phyloP scores from a whole-genome alignment of 2,329 filamentous ascomycete genomes.

The Fusarium tjaetaba region DNA sequence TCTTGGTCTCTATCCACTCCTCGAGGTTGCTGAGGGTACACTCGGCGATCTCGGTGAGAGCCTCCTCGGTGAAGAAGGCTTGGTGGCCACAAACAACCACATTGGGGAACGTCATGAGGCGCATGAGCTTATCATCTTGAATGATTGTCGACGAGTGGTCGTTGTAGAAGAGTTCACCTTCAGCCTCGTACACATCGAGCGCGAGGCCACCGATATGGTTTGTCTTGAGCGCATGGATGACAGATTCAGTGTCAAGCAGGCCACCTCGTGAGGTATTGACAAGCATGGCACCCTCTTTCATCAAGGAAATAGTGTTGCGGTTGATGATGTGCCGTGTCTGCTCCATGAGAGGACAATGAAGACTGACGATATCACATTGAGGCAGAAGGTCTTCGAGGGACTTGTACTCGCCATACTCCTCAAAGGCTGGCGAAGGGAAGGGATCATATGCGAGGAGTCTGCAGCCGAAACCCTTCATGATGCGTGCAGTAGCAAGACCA shows the following conservation, averaged over 20 bases:
- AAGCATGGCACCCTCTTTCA: conserved; percentile 69
- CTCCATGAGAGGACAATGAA: conserved; percentile 73
- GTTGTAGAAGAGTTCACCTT: conserved; percentile 71
- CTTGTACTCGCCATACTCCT: conserved; percentile 60
- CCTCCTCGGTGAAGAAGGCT: conserved; percentile 75
- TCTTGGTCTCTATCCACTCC: conserved; percentile 51
- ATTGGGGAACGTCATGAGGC: conserved; percentile 74
- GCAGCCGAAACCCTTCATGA: conserved; percentile 74
- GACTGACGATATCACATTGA: conserved; percentile 68
- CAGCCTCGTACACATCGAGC: conserved; percentile 75
- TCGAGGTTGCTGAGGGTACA: conserved; percentile 67
- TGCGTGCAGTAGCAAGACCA: conserved; percentile 68
- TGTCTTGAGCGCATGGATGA: conserved; percentile 69
- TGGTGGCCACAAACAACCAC: conserved; percentile 74
- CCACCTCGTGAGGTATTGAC: conserved; percentile 76
- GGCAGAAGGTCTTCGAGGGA: conserved; percentile 64
- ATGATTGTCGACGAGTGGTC: conserved; percentile 73
- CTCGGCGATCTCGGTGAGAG: conserved; percentile 70
- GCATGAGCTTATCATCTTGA: conserved; percentile 72
- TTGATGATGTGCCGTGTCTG: conserved; percentile 70
- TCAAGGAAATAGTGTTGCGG: conserved; percentile 58
- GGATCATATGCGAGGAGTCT: conserved; percentile 69
- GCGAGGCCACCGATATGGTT: conserved; percentile 70
- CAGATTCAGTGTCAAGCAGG: conserved; percentile 68
- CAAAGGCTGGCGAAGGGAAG: conserved; percentile 60